Evolutionary conservation across 179 eudicot species (phyloP).

Genomic region (Nepenthes alata): DNA sequence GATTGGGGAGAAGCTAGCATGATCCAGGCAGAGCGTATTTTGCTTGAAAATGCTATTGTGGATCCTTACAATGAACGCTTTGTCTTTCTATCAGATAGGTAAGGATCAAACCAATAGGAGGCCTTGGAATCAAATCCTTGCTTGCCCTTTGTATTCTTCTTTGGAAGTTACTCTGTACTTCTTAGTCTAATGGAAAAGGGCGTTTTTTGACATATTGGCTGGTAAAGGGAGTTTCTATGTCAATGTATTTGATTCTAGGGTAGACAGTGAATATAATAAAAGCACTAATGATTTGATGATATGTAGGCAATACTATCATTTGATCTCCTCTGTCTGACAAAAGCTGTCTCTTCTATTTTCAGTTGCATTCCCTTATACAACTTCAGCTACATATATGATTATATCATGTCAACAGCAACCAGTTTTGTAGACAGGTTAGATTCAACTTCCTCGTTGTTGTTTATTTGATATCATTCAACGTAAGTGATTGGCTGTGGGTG

Average conservation of each 20-base stretch:
- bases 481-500: too few species aligned
- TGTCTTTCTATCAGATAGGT: conserved; percentile 87
- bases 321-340: conserved; percentile 13
- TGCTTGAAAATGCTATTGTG: conserved; percentile 56
- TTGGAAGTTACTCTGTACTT: too few species aligned
- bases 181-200: too few species aligned
- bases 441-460: conserved; percentile 1
- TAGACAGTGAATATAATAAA: too few species aligned
- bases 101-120: conserved; percentile 14
- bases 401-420: conserved; percentile 76
- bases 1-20: conserved; percentile 95
- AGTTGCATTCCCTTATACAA: conserved; percentile 93
- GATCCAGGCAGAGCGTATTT: conserved; percentile 83
- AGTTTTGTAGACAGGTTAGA: conserved; percentile 93
- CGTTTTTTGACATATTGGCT: too few species aligned
- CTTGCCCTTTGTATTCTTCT: too few species aligned
- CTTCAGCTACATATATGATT: conserved; percentile 87
- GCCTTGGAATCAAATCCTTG: neutral
- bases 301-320: neutral
- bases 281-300: too few species aligned
- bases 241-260: too few species aligned
- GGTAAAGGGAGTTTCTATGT: too few species aligned
- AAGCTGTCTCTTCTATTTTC: conserved; percentile 28
- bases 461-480: neutral
- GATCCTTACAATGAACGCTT: conserved; percentile 69